Percentiles rank a stretch among this genome's conserved stretches.
Evolutionary conservation across 176 grass and related monocot genomes (phyloP).

Genomic region (Carex cristatella): DNA sequence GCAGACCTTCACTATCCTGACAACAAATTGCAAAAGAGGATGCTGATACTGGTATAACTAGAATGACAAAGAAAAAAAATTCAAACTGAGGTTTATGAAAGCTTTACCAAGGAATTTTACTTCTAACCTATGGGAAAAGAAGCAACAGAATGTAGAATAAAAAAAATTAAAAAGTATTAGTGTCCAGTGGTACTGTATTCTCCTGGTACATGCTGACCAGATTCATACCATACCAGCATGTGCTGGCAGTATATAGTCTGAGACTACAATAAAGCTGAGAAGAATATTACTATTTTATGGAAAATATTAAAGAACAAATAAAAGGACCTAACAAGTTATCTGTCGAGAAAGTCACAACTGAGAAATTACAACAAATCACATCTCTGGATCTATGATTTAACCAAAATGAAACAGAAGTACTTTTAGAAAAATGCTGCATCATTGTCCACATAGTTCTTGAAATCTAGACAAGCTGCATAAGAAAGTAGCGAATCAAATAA

Average conservation of each 20-base stretch:
- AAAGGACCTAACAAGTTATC: not conserved
- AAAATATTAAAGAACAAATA: not conserved
- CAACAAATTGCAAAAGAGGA: not conserved
- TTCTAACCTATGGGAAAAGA: not conserved
- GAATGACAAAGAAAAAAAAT: not conserved
- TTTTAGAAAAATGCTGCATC: constrained; percentile 20
- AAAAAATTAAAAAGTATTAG: not conserved
- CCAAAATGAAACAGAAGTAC: not conserved
- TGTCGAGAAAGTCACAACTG: not conserved
- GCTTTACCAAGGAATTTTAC: not conserved
- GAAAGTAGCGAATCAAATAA: not conserved
- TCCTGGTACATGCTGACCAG: not conserved
- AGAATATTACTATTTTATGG: not conserved
- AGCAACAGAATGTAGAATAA: not conserved
- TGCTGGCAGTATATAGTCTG: not conserved
- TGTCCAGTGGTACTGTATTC: not conserved
- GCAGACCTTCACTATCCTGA: not conserved
- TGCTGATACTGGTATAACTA: no score
- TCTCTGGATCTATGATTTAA: not conserved
- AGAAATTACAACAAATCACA: not conserved
- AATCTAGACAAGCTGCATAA: constrained; percentile 56
- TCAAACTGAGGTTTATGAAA: not conserved
- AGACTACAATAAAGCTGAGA: not conserved
- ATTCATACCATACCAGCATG: not conserved
- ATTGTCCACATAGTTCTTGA: constrained; percentile 43